These are phyloP conservation scores for Alternaria consortialis DNA, from an alignment of 2,329 filamentous ascomycete genomes.

Conservation along the genomic window DNA sequence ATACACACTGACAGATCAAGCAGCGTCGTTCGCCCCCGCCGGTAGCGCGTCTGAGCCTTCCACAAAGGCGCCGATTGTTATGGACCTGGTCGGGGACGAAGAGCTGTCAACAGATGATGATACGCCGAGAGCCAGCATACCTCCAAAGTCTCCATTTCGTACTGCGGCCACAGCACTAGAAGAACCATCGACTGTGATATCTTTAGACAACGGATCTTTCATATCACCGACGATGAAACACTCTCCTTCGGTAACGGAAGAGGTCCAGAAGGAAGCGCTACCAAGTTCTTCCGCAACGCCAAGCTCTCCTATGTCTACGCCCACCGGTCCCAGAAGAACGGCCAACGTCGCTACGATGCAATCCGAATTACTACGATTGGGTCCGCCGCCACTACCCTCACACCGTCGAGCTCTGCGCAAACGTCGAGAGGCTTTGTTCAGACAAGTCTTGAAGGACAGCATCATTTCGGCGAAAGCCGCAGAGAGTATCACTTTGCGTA, in stretches of 20 bases:
- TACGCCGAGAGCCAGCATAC: not conserved
- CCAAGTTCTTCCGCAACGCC: not conserved
- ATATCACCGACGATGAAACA: too few relatives aligned
- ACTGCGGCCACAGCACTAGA: not conserved
- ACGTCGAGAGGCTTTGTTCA: not conserved
- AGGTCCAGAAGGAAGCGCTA: not conserved
- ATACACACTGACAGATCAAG: not conserved
- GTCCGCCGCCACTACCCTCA: not conserved
- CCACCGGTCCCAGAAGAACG: not conserved
- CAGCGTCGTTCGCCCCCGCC: not conserved
- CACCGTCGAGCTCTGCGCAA: not conserved
- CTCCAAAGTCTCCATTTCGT: not conserved
- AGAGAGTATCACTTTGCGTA: not conserved
- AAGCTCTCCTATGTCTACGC: not conserved
- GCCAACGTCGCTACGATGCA: not conserved
- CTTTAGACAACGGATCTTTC: too few relatives aligned
- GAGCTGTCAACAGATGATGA: not conserved
- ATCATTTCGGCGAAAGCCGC: not conserved
- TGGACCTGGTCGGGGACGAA: not conserved
- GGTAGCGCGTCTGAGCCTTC: not conserved
- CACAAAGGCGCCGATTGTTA: not conserved
- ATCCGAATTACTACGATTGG: not conserved
- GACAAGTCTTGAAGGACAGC: conserved; percentile 1
- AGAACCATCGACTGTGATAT: not conserved
- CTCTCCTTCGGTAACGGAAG: not conserved